Conservation (phyloP, 371 early-diverging fungal genomes). For the Mortierella sp. region DNA sequence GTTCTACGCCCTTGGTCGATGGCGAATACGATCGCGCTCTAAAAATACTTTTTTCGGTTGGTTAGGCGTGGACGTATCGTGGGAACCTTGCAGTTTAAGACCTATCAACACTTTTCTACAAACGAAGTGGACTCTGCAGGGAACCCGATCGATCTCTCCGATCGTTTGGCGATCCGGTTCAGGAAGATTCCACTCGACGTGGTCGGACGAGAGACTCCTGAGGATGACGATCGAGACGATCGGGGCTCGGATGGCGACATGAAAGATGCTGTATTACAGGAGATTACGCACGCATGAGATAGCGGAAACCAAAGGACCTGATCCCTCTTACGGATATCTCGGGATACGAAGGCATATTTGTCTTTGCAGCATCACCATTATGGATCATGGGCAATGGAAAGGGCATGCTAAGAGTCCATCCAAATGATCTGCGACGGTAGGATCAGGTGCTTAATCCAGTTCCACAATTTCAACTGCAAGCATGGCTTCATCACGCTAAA, state of each 20-base stretch:
- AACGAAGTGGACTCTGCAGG: slow-evolving; percentile 35
- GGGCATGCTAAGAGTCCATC: slow-evolving; percentile 75
- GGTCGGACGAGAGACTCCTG: slow-evolving; percentile 65
- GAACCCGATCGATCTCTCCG: slow-evolving; percentile 33
- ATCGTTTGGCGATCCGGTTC: slow-evolving; percentile 79
- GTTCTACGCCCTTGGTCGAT: background rate
- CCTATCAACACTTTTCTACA: slow-evolving; percentile 63
- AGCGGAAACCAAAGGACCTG: slow-evolving; percentile 53
- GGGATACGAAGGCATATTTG: slow-evolving; percentile 88
- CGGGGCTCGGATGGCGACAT: slow-evolving; percentile 21
- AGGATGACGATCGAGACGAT: slow-evolving; percentile 46
- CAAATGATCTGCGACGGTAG: slow-evolving; percentile 74
- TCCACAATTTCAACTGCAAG: slow-evolving; percentile 84
- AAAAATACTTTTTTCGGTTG: background rate
- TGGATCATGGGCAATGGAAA: slow-evolving; percentile 80
- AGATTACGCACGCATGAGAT: slow-evolving; percentile 26
- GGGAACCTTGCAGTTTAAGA: slow-evolving; percentile 81
- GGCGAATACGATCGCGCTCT: background rate
- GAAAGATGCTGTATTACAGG: slow-evolving; percentile 43
- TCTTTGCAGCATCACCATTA: slow-evolving; percentile 83
- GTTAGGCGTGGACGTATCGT: slow-evolving; percentile 69
- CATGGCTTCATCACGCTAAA: slow-evolving; percentile 84
- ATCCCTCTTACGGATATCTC: slow-evolving; percentile 74
- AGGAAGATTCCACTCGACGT: slow-evolving; percentile 76
- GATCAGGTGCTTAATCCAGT: slow-evolving; percentile 78